Evolutionary conservation across 139 green algal genomes (phyloP).

Genomic region (Coelastrella sp.): DNA sequence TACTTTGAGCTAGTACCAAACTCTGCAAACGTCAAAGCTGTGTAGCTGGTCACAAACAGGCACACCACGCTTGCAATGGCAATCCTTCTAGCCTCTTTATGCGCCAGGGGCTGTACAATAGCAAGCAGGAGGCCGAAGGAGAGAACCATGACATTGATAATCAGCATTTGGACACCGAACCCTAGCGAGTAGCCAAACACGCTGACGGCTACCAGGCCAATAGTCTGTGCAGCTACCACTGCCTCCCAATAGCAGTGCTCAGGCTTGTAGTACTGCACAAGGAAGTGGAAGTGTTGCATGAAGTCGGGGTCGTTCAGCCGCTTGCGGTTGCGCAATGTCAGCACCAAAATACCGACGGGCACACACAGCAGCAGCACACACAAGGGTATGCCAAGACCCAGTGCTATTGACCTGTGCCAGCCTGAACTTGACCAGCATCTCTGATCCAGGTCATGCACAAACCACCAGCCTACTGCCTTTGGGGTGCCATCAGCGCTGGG

Average conservation of each 20-base stretch:
- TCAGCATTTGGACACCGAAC: neutral
- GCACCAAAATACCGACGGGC: neutral
- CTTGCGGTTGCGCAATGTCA: neutral
- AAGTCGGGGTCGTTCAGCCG: neutral
- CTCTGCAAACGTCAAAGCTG: neutral
- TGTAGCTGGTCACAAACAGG: constrained; percentile 1
- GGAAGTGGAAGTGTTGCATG: constrained; percentile 3
- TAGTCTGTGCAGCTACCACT: neutral
- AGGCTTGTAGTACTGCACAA: neutral
- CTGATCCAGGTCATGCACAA: neutral
- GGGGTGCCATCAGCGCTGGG: neutral
- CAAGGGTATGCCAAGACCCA: neutral
- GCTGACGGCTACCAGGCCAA: neutral
- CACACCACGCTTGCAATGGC: neutral
- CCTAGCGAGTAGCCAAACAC: neutral
- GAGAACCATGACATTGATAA: neutral
- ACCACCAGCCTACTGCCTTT: constrained; percentile 5
- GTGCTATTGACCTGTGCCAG: neutral
- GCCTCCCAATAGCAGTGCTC: neutral
- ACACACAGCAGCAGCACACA: neutral
- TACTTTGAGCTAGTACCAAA: neutral
- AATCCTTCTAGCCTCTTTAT: neutral
- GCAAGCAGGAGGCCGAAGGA: neutral
- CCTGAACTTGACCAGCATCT: neutral
- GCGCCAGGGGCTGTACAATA: neutral